Evolutionary conservation across 164 flowering plant genomes (phyloP).

Genomic region (Annona squamosa): DNA sequence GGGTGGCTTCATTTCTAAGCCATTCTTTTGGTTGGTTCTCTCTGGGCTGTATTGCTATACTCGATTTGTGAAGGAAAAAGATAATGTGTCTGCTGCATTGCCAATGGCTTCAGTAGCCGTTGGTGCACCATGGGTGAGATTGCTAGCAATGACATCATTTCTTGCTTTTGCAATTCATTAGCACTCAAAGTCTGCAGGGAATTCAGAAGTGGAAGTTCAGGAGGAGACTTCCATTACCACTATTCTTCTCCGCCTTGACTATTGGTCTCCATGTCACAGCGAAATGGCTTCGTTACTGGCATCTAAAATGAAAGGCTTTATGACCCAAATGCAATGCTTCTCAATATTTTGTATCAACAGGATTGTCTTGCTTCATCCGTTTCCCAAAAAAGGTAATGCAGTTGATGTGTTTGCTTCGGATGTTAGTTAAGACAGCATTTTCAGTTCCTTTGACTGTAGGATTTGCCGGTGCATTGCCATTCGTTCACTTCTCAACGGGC

Average conservation of each 20-base stretch:
- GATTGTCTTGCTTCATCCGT: too few species aligned
- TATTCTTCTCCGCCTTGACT: slow-evolving; percentile 56
- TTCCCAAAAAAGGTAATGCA: too few species aligned
- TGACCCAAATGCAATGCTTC: slow-evolving; percentile 8
- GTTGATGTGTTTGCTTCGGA: too few species aligned
- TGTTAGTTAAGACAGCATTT: too few species aligned
- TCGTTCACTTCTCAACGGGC: too few species aligned
- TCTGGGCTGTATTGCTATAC: slow-evolving; percentile 46
- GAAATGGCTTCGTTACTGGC: slow-evolving; percentile 80
- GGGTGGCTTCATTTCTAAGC: slow-evolving; percentile 48
- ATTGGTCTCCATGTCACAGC: slow-evolving; percentile 57
- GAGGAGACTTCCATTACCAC: slow-evolving; percentile 50
- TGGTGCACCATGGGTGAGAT: slow-evolving; percentile 83
- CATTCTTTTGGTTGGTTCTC: slow-evolving; percentile 62
- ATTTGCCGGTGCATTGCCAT: too few species aligned
- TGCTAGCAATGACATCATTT: slow-evolving; percentile 38
- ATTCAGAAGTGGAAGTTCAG: slow-evolving; percentile 26
- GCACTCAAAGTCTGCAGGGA: slow-evolving; percentile 33
- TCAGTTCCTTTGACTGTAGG: too few species aligned
- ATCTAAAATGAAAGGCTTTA: slow-evolving; percentile 88
- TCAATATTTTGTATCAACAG: background rate
- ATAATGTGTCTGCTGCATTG: slow-evolving; percentile 59
- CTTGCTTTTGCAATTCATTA: slow-evolving; percentile 58
- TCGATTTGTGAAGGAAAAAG: slow-evolving; percentile 38
- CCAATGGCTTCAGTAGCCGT: slow-evolving; percentile 75